phyloP scores from a whole-genome alignment of 768 basidiomycete species.

The Suillus tomentosus region DNA sequence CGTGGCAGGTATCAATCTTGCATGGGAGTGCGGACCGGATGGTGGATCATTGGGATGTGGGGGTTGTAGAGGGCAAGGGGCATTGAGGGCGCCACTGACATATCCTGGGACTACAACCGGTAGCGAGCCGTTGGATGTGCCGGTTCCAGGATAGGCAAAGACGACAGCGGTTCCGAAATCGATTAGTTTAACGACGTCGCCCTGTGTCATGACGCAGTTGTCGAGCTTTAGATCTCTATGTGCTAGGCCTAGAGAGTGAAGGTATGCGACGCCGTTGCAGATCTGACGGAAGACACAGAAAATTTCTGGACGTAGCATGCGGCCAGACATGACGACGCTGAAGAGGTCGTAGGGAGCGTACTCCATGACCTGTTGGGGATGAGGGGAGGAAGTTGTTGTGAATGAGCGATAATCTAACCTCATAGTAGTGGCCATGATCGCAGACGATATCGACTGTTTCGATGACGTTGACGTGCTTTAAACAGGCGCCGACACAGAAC shows the following conservation, averaged over 20 bases:
- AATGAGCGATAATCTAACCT: conserved; percentile 53
- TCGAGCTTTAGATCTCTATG: conserved; percentile 99
- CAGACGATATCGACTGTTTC: conserved; percentile 97
- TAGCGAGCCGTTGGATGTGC: conserved; percentile 27
- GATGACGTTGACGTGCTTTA: conserved; percentile 96
- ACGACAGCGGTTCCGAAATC: conserved; percentile 99
- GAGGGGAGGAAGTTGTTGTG: conserved; percentile 11
- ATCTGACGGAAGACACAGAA: conserved; percentile 99
- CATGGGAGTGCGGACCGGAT: conserved; percentile 43
- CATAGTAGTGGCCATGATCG: conserved; percentile 98
- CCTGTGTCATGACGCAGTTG: conserved; percentile 98
- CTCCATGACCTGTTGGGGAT: conserved; percentile 85
- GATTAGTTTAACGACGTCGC: conserved; percentile 96
- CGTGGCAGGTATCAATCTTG: conserved; percentile 58
- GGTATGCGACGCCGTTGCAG: conserved; percentile 95
- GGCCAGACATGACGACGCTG: conserved; percentile 98
- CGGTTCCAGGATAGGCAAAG: conserved; percentile 96
- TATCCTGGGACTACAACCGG: conserved; percentile 22
- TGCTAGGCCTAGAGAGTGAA: conserved; percentile 96
- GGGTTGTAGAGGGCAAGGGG: background rate
- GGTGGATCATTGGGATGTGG: conserved; percentile 17
- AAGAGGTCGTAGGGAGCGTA: conserved; percentile 99
- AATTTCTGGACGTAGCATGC: conserved; percentile 97
- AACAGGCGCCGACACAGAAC: conserved; percentile 93
- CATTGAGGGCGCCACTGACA: conserved; percentile 6